A percentile compares a stretch with the other conserved stretches of the same genome.
Conservation (phyloP, 1,284 basidiomycete species). For the Tilletiaria anomala region DNA sequence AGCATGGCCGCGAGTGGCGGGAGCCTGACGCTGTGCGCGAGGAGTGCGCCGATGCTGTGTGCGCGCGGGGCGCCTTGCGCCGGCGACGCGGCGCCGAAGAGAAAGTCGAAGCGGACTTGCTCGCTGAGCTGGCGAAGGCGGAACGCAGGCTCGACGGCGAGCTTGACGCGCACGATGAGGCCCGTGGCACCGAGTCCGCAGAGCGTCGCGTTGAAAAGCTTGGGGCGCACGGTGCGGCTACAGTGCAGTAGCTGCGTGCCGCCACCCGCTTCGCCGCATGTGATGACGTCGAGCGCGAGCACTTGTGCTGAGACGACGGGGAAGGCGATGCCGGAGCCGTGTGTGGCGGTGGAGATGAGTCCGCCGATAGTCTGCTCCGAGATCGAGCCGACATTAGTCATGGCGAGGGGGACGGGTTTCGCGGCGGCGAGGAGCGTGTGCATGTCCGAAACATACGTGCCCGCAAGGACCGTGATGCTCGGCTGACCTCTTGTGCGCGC, state of each 20-base stretch:
- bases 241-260: constrained; percentile 57
- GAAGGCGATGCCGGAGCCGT: constrained; percentile 71
- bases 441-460: constrained; percentile 39
- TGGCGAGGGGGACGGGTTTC: constrained; percentile 52
- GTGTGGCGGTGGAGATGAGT: constrained; percentile 82
- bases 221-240: constrained; percentile 52
- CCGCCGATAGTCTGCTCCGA: constrained; percentile 94
- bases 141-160: constrained; percentile 70
- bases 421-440: constrained; percentile 48
- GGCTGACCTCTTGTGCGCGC: constrained; percentile 55
- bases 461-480: constrained; percentile 21
- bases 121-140: constrained; percentile 63
- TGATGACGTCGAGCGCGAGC: constrained; percentile 50
- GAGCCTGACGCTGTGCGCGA: too few relatives aligned
- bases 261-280: constrained; percentile 42
- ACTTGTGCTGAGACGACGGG: constrained; percentile 67
- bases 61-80: background rate
- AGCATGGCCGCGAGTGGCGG: too few relatives aligned
- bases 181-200: constrained; percentile 91
- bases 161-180: constrained; percentile 62
- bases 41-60: constrained; percentile 3
- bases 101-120: constrained; percentile 50
- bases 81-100: constrained; percentile 42
- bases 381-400: constrained; percentile 88
- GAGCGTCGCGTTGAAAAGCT: constrained; percentile 78